phyloP scores from a whole-genome alignment of 257 asterid genomes.

The Solanum sparsipilum region DNA sequence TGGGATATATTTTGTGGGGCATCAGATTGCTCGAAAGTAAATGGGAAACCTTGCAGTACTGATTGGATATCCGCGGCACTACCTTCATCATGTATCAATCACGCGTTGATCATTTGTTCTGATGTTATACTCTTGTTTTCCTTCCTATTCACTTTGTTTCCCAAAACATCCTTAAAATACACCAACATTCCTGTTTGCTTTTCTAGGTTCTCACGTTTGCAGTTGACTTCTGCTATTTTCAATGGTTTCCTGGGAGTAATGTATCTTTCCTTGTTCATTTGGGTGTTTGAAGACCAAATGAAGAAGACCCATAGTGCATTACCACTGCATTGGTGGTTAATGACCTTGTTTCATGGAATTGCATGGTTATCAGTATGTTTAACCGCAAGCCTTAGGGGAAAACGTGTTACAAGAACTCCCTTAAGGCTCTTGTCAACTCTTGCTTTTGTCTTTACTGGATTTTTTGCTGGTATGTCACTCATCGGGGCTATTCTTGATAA shows the following conservation, averaged over 20 bases:
- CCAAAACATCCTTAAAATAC: conserved; percentile 18
- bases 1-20: conserved; percentile 48
- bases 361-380: conserved; percentile 47
- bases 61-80: conserved; percentile 10
- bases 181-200: conserved; percentile 4
- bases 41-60: conserved; percentile 17
- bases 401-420: conserved; percentile 29
- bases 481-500: conserved; percentile 17
- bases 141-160: conserved; percentile 19
- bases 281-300: conserved; percentile 43
- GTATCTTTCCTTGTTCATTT: conserved; percentile 36
- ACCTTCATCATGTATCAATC: conserved; percentile 55
- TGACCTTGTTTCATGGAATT: conserved; percentile 48
- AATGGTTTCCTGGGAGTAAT: conserved; percentile 51
- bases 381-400: conserved; percentile 48
- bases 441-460: conserved; percentile 45
- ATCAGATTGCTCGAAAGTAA: not conserved
- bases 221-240: conserved; percentile 39
- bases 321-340: conserved; percentile 66
- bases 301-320: conserved; percentile 10
- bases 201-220: conserved; percentile 30
- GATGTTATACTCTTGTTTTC: conserved; percentile 48
- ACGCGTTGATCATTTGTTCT: conserved; percentile 24
- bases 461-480: conserved; percentile 41
- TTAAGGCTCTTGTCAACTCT: conserved; percentile 49